Evolutionary conservation across 139 green algal genomes (phyloP).

Genomic region (Helicosporidium sp.): DNA sequence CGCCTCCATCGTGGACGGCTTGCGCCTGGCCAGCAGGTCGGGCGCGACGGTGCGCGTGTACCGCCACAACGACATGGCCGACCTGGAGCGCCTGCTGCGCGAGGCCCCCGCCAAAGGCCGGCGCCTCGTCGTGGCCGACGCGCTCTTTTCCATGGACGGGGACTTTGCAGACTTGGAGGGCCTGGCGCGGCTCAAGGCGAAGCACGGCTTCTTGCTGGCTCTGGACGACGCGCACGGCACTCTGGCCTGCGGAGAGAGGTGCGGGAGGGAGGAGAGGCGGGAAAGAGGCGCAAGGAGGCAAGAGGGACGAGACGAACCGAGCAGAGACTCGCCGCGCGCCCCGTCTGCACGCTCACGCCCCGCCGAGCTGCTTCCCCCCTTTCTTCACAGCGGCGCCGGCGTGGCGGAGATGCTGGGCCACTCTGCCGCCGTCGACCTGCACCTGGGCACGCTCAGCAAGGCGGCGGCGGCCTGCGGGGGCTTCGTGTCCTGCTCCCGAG

Average conservation of each 20-base stretch:
- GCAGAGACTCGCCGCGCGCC: too few relatives aligned
- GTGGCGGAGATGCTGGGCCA: conserved; percentile 33
- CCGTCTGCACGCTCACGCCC: not conserved
- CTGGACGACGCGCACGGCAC: conserved; percentile 91
- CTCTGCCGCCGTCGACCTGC: conserved; percentile 50
- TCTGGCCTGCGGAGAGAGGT: conserved; percentile 51
- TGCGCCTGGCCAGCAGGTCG: conserved; percentile 28
- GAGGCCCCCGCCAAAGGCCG: conserved; percentile 1
- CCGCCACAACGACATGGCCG: conserved; percentile 68
- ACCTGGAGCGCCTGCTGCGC: conserved; percentile 52
- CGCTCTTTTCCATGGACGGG: conserved; percentile 88
- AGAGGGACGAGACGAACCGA: too few relatives aligned
- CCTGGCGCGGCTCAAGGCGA: conserved; percentile 36
- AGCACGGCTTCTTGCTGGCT: conserved; percentile 63
- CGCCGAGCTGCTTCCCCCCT: not conserved
- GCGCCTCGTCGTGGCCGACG: conserved; percentile 68
- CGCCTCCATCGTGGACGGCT: conserved; percentile 85
- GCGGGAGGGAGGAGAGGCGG: too few relatives aligned
- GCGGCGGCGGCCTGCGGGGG: conserved; percentile 64
- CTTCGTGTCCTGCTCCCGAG: conserved; percentile 54
- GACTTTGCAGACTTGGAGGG: conserved; percentile 66
- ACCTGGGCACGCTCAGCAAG: conserved; percentile 87
- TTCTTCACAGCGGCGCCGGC: conserved; percentile 35
- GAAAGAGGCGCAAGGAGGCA: too few relatives aligned
- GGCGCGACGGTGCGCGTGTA: conserved; percentile 43